phyloP scores from a whole-genome alignment of 2,329 filamentous ascomycete species.

The Colletotrichum sp. region DNA sequence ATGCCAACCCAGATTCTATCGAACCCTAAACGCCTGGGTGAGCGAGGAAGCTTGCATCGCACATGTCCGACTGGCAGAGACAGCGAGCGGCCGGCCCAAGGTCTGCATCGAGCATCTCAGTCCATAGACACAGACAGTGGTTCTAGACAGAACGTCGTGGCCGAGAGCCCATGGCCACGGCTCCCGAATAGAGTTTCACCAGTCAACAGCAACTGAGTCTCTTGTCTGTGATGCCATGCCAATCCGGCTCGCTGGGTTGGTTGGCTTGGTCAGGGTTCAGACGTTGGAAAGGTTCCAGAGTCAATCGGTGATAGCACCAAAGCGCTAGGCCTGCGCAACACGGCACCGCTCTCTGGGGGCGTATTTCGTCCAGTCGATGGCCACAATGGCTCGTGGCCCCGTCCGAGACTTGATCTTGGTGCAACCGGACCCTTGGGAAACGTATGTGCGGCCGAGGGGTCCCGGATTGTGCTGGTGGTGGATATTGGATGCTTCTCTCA shows the following conservation, averaged over 20 bases:
- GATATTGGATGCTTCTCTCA: not conserved
- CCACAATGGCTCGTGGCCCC: not conserved
- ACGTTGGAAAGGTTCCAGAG: slow-evolving; percentile 17
- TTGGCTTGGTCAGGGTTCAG: slow-evolving; percentile 4
- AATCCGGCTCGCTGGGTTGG: slow-evolving; percentile 13
- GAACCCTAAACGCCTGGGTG: not conserved
- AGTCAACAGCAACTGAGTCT: not conserved
- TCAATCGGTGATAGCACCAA: not conserved
- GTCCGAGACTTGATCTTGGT: slow-evolving; percentile 7
- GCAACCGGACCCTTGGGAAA: slow-evolving; percentile 18
- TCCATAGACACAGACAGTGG: not conserved
- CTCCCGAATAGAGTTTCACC: slow-evolving; percentile 3
- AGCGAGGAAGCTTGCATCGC: slow-evolving; percentile 8
- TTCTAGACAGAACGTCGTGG: not conserved
- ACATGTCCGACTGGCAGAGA: slow-evolving; percentile 5
- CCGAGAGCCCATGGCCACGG: not conserved
- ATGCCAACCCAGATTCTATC: not conserved
- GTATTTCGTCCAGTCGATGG: slow-evolving; percentile 11
- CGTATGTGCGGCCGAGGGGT: not conserved
- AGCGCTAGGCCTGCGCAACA: slow-evolving; percentile 1
- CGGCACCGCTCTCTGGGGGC: not conserved
- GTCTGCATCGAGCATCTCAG: not conserved
- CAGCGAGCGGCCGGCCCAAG: not conserved
- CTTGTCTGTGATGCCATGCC: slow-evolving; percentile 15
- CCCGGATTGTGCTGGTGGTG: not conserved